Evolutionary conservation across 352 stramenopile genomes (phyloP), one percentile per base, ranked within the genome.

Genomic region (Pythium oligandrum): DNA sequence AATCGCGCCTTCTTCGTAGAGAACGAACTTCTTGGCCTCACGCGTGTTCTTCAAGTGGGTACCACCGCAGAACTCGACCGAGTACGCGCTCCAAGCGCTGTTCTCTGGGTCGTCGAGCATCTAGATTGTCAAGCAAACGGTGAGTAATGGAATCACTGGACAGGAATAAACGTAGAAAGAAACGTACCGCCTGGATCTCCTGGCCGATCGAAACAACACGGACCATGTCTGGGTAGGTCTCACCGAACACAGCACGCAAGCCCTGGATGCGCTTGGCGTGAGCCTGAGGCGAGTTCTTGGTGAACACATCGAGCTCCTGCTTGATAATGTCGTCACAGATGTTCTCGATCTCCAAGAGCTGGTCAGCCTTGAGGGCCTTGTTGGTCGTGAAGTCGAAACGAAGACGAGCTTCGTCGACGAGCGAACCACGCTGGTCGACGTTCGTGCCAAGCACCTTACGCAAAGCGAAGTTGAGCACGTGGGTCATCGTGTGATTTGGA

Each of bases 401-500:
- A 17, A 99, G 80, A 60, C 98, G 98, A 61, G 97, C 89, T 39
- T 98, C 91, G 61, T 98, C 94, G 33, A 98, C 97, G 8, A 99
- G 76, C 73, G 95, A 99, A 26, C 97, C 97, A 50, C 96, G 93
- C 78, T 99, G 97, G 58, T 99, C 96, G 17, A 98, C 91, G 31
- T 77, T 86, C 40, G 90, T 88, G 44, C 95, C 93, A 3, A 99
- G 74, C 9, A 98, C 91, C 66, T 97, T 85, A 49, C 96, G 87
- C 17, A 99, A 75, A 4, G 97, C 97, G 50, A 86, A 97, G 85
- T 99, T 99, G 45, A 99, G 83, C 44, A 99, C 87, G 79, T 99
- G 97, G 34, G 97, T 99, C 95, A 99, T 99, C 50, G 96, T 98
- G 78, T 99, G 97, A 72, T 99, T 99, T 6, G 96, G 96, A 36